Evolutionary conservation across 2,329 filamentous ascomycete genomes (phyloP).

Genomic region (Penicillium brevicompactum): DNA sequence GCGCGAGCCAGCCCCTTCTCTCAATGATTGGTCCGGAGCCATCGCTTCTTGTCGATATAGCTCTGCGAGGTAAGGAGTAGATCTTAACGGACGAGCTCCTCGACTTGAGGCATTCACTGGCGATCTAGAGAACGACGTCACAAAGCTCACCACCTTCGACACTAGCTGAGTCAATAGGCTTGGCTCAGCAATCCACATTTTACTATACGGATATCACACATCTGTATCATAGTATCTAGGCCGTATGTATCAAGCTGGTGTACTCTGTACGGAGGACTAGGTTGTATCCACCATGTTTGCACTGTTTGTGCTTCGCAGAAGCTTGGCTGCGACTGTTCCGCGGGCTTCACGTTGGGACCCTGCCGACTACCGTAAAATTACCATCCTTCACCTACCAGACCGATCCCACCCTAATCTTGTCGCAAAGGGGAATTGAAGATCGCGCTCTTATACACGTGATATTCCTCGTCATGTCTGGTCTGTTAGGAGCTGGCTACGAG

Average conservation of each 20-base stretch:
- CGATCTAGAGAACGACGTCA: too few relatives aligned
- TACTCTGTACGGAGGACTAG: background rate
- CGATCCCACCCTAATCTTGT: constrained; percentile 6
- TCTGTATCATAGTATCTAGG: too few relatives aligned
- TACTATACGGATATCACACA: too few relatives aligned
- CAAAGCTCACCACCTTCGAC: too few relatives aligned
- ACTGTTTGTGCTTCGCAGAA: background rate
- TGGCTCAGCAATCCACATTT: too few relatives aligned
- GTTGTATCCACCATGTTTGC: background rate
- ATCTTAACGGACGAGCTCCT: too few relatives aligned
- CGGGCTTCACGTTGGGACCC: constrained; percentile 26
- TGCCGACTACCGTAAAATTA: constrained; percentile 38
- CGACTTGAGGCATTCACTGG: too few relatives aligned
- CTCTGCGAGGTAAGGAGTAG: too few relatives aligned
- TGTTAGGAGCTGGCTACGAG: constrained; percentile 48
- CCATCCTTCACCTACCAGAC: constrained; percentile 14
- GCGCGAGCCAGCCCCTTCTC: background rate
- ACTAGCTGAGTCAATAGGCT: too few relatives aligned
- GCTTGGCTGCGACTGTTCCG: constrained; percentile 2
- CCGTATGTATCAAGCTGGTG: too few relatives aligned
- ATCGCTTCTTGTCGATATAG: too few relatives aligned
- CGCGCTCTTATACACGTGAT: constrained; percentile 1
- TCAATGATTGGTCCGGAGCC: too few relatives aligned
- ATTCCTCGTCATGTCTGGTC: constrained; percentile 41
- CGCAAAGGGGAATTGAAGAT: constrained; percentile 2